A percentile compares a stretch with the other conserved stretches of the same genome.
Evolutionary conservation across 108 stramenopile species (phyloP).

Genomic region (Skeletonema marinoi): DNA sequence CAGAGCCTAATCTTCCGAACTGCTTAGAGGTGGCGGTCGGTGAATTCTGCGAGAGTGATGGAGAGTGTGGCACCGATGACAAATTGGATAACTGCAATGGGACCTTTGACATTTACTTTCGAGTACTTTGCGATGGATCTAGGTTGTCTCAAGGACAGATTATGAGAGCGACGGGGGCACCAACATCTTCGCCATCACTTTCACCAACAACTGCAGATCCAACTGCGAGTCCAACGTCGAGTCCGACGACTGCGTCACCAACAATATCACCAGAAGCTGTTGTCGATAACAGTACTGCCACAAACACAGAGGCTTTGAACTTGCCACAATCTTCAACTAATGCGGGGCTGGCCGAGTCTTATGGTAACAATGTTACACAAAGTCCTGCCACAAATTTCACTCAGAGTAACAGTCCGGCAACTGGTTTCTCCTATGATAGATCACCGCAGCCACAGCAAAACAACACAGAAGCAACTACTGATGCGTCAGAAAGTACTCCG

Average conservation of each 20-base stretch:
- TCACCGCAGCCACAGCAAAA: neutral
- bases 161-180: constrained; percentile 12
- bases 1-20: constrained; percentile 23
- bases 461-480: neutral
- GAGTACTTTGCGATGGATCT: constrained; percentile 33
- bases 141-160: constrained; percentile 34
- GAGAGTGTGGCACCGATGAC: constrained; percentile 47
- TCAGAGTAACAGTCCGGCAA: neutral
- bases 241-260: neutral
- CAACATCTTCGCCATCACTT: constrained; percentile 1
- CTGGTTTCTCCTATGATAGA: neutral
- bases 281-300: neutral
- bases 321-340: too few relatives aligned
- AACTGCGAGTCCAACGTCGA: neutral
- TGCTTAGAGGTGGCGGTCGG: constrained; percentile 38
- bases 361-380: neutral
- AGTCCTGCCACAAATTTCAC: neutral
- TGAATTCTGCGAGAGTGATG: constrained; percentile 39
- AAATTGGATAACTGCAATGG: constrained; percentile 39
- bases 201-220: neutral
- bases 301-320: too few relatives aligned
- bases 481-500: neutral
- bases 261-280: neutral
- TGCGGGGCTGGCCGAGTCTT: too few relatives aligned
- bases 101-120: constrained; percentile 41